Conservation (phyloP, 2,329 filamentous ascomycete species). For the Amauroascus verrucosus region DNA sequence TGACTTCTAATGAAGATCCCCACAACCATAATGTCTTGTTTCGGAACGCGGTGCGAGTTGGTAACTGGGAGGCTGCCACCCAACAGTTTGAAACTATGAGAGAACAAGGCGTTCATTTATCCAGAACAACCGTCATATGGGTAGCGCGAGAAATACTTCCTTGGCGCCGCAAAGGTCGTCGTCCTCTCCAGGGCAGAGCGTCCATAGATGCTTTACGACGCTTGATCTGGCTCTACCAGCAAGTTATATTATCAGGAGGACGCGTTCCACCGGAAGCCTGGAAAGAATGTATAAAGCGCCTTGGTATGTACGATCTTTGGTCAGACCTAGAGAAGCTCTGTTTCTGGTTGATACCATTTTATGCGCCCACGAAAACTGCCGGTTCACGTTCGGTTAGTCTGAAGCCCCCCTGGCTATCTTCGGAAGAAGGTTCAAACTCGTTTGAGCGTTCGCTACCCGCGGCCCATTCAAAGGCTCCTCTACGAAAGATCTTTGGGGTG, state of each 20-base stretch:
- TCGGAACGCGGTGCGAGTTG: conserved; percentile 29
- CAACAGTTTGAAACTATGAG: conserved; percentile 43
- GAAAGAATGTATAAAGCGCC: conserved; percentile 49
- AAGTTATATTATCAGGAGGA: conserved; percentile 38
- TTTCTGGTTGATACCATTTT: conserved; percentile 42
- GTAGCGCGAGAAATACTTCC: conserved; percentile 32
- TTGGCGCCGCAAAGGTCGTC: conserved; percentile 22
- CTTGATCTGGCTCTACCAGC: conserved; percentile 40
- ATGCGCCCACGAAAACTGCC: conserved; percentile 20
- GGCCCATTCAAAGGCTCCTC: conserved; percentile 17
- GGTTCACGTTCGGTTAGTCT: background rate
- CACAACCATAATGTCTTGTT: conserved; percentile 32
- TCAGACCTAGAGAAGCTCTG: conserved; percentile 43
- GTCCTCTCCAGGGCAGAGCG: conserved; percentile 20
- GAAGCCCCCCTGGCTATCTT: background rate
- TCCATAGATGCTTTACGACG: conserved; percentile 33
- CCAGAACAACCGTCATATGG: conserved; percentile 35
- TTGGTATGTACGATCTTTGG: conserved; percentile 48
- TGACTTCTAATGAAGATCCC: conserved; percentile 25
- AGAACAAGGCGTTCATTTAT: conserved; percentile 34
- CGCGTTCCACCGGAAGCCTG: conserved; percentile 39
- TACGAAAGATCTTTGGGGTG: conserved; percentile 35
- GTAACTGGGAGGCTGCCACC: conserved; percentile 24
- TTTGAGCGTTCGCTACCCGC: conserved; percentile 8
- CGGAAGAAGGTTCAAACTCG: background rate